Conservation (phyloP, 768 basidiomycete species). For the Dacryopinax primogenitus region DNA sequence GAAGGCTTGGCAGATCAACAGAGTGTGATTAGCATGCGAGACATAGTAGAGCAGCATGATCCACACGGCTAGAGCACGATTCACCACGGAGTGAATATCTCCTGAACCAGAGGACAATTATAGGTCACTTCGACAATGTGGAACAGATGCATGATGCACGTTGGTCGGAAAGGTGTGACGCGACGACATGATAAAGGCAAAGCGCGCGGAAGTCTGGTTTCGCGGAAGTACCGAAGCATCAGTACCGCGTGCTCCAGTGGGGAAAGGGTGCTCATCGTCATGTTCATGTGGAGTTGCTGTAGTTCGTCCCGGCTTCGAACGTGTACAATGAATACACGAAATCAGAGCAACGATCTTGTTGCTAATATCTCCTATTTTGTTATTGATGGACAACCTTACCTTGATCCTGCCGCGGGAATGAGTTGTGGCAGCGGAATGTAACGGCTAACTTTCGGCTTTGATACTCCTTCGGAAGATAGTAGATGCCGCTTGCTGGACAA, state of each 20-base stretch:
- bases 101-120: background rate
- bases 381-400: background rate
- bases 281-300: background rate
- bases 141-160: background rate
- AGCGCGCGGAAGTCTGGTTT: background rate
- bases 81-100: background rate
- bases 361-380: background rate
- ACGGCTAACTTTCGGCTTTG: too few relatives aligned
- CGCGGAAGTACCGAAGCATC: background rate
- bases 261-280: background rate
- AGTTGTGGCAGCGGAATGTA: too few relatives aligned
- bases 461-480: constrained; percentile 46
- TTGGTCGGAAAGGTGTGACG: background rate
- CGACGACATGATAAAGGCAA: background rate
- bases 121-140: background rate
- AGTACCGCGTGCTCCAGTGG: background rate
- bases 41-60: background rate
- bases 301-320: background rate
- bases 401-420: background rate
- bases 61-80: background rate
- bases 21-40: background rate
- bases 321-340: background rate
- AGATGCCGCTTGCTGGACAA: constrained; percentile 45
- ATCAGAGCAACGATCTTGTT: too few relatives aligned
- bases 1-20: background rate